These are phyloP conservation scores for Coemansia erecta DNA, from an alignment of 192 early-diverging fungal genomes.

Conservation along the genomic window DNA sequence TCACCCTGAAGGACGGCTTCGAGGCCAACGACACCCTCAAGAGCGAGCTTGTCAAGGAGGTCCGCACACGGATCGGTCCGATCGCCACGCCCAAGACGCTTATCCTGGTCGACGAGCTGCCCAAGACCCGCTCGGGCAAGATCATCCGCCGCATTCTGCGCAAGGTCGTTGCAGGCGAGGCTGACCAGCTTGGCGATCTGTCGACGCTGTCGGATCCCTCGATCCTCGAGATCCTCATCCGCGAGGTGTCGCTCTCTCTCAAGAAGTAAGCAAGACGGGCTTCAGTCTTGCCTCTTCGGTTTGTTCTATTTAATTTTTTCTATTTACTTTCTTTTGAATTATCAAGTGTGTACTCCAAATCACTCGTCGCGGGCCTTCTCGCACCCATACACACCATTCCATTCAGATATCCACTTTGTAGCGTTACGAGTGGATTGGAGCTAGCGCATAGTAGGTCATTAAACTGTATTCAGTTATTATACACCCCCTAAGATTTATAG, in stretches of 20 bases:
- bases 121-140: constrained; percentile 95
- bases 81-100: constrained; percentile 90
- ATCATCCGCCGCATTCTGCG: constrained; percentile 94
- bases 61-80: constrained; percentile 87
- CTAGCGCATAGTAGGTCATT: not conserved
- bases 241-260: constrained; percentile 38
- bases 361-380: too few species aligned
- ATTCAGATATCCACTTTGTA: too few species aligned
- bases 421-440: too few species aligned
- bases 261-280: constrained; percentile 12
- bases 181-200: constrained; percentile 83
- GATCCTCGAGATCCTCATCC: constrained; percentile 57
- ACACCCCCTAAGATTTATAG: too few species aligned
- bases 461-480: not conserved
- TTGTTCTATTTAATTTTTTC: not conserved
- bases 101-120: constrained; percentile 81
- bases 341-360: too few species aligned
- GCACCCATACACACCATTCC: too few species aligned
- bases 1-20: constrained; percentile 70
- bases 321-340: not conserved
- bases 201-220: constrained; percentile 82
- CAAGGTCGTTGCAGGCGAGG: constrained; percentile 86
- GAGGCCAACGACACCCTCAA: constrained; percentile 52
- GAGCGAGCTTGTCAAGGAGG: constrained; percentile 67
- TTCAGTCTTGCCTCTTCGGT: not conserved